Conservation (phyloP, 2,329 filamentous ascomycete species). For the Didymella pinodella region DNA sequence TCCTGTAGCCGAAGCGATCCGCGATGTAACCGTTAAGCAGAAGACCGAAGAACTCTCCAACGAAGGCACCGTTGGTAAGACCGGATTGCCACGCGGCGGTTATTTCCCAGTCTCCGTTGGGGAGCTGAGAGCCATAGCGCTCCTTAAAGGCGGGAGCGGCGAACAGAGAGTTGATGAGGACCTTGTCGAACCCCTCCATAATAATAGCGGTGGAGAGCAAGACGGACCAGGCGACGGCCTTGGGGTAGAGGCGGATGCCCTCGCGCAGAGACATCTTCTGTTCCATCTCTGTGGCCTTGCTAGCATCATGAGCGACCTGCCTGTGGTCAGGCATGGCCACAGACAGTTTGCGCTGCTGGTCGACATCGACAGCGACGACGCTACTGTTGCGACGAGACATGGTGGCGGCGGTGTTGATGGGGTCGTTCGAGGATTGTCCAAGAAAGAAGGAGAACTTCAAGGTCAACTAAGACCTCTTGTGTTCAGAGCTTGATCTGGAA, state of each 20-base stretch:
- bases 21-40: slow-evolving; percentile 56
- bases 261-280: slow-evolving; percentile 67
- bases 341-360: slow-evolving; percentile 43
- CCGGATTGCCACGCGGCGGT: slow-evolving; percentile 58
- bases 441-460: slow-evolving; percentile 8
- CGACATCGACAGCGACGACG: slow-evolving; percentile 43
- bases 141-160: slow-evolving; percentile 56
- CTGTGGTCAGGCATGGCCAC: slow-evolving; percentile 39
- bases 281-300: slow-evolving; percentile 54
- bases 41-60: slow-evolving; percentile 56
- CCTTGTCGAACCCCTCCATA: slow-evolving; percentile 91
- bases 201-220: slow-evolving; percentile 86
- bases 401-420: slow-evolving; percentile 20
- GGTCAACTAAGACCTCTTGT: slow-evolving; percentile 23
- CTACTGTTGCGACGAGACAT: slow-evolving; percentile 47
- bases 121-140: slow-evolving; percentile 51
- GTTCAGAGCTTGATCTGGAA: slow-evolving; percentile 22
- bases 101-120: slow-evolving; percentile 52
- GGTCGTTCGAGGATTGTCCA: neutral
- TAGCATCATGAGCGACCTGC: slow-evolving; percentile 41
- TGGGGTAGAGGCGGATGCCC: slow-evolving; percentile 82
- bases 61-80: slow-evolving; percentile 56
- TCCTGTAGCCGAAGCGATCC: slow-evolving; percentile 54
- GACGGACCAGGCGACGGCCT: slow-evolving; percentile 83
- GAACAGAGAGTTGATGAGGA: slow-evolving; percentile 80